Base-by-base conservation (phyloP, 768 basidiomycete genomes). In the Tephrocybe rancida region DNA sequence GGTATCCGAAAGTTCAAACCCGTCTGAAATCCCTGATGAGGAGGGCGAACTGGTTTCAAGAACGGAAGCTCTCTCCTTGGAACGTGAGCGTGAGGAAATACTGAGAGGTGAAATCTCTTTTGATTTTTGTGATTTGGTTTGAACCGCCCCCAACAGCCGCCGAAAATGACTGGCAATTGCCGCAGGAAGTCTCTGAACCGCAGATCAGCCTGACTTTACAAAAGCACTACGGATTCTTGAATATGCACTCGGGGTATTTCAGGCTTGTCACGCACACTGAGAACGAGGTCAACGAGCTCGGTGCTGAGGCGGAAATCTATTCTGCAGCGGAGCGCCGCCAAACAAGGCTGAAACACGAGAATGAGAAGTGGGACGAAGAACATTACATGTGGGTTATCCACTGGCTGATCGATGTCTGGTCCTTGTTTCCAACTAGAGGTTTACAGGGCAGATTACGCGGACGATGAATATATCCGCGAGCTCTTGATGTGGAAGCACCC, bases 231-330 rank as follows among this genome's bases (percentile, higher is more conserved):
- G 92, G 92, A 4, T 93, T 95, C 68, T 68, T 93, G 57, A 76
- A 88, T 67, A 74, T 82, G 65, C 79, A 93, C 65, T 81, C 81
- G 2, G 88, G 89, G 7, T 92, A 90, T 64, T 89, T 94, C 63
- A 74, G 69, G 51, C 85, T 92, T 67, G 84, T 85, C 8, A 70
- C 72, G n/a, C 81, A 90, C 60, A 81, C 81, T 2, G 89, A 88
- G 64, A 92, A 93, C 63, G 92, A 93, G 63, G 75, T 92, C 10
- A 90, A 92, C 62, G 90, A 92, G 62, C 77, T 93, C 13, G 90
- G 90, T 3, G 46, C 72, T 16, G 79, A 86, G 55, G 86, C 79
- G 13, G 92, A 95, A 70, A 75, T 64, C 1, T 80, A 80, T 48
- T 65, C 73, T 11, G 67, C 62, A 11, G 64, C 68, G 3, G 84